Evolutionary conservation across 805 yeast species (phyloP).

Genomic region (Nematodospora valgi): DNA sequence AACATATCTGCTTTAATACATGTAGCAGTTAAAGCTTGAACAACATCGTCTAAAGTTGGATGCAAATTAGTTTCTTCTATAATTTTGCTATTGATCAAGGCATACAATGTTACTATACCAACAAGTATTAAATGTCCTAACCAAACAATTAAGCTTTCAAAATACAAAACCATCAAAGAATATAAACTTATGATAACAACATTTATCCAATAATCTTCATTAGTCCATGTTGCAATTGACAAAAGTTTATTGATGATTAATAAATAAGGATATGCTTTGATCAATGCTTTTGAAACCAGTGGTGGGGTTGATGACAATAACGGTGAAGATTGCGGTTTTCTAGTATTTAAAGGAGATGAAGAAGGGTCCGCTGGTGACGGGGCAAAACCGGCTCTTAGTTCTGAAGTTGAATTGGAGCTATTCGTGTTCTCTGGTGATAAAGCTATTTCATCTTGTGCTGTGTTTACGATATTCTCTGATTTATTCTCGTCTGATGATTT

Average conservation of each 20-base stretch:
- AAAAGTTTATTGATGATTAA: constrained; percentile 66
- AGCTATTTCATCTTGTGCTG: no score
- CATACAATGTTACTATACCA: constrained; percentile 55
- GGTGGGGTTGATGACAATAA: constrained; percentile 88
- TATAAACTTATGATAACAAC: constrained; percentile 55
- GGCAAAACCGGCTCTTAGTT: constrained; percentile 29
- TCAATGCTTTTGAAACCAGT: constrained; percentile 77
- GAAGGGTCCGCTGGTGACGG: neutral
- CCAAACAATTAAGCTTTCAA: constrained; percentile 74
- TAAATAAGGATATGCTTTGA: constrained; percentile 82
- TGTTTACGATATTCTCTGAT: no score
- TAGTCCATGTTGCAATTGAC: constrained; percentile 86
- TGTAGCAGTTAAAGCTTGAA: constrained; percentile 70
- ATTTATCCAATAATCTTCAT: constrained; percentile 76
- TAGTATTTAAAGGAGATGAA: constrained; percentile 11
- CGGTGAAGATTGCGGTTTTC: constrained; percentile 63
- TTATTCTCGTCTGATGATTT: no score
- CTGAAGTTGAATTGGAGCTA: constrained; percentile 11
- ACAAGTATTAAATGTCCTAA: constrained; percentile 77
- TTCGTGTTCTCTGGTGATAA: constrained; percentile 7
- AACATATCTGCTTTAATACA: constrained; percentile 74
- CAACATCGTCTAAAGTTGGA: constrained; percentile 85
- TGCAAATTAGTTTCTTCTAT: constrained; percentile 56
- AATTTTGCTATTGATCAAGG: constrained; percentile 54
- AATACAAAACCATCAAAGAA: constrained; percentile 64